These are phyloP conservation scores for Daldinia eschscholtzii DNA, from an alignment of 2,329 filamentous ascomycete species.

Conservation along the genomic window DNA sequence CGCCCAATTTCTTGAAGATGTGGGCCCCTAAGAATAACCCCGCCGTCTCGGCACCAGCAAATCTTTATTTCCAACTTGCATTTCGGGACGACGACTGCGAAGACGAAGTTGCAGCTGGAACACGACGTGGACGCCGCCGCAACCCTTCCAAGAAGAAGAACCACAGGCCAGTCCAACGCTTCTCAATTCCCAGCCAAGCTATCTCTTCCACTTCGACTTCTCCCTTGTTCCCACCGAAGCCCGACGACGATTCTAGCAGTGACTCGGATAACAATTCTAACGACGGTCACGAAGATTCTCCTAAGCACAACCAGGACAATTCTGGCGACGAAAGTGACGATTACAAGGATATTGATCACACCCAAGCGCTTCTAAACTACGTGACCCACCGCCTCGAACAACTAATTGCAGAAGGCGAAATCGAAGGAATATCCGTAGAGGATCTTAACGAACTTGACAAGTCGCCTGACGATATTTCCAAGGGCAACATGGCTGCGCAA, in stretches of 20 bases:
- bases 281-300: neutral
- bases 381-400: neutral
- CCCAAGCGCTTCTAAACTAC: conserved; percentile 4
- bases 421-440: neutral
- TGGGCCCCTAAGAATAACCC: conserved; percentile 12
- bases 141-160: conserved; percentile 6
- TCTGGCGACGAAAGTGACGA: conserved; percentile 11
- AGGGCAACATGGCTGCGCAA: conserved; percentile 15
- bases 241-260: neutral
- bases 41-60: conserved; percentile 12
- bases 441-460: neutral
- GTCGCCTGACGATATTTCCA: neutral
- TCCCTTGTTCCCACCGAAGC: neutral
- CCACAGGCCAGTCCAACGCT: neutral
- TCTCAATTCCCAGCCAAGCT: neutral
- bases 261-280: neutral
- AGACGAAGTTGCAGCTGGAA: conserved; percentile 5
- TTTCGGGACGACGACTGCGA: conserved; percentile 11
- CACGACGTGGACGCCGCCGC: conserved; percentile 10
- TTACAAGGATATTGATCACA: conserved; percentile 3
- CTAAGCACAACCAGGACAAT: neutral
- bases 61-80: conserved; percentile 9
- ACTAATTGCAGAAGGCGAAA: neutral
- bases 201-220: neutral
- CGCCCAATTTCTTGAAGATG: neutral